These are phyloP conservation scores for Zasmidium citrigriseum DNA, from an alignment of 2,329 filamentous ascomycete genomes.

Conservation along the genomic window DNA sequence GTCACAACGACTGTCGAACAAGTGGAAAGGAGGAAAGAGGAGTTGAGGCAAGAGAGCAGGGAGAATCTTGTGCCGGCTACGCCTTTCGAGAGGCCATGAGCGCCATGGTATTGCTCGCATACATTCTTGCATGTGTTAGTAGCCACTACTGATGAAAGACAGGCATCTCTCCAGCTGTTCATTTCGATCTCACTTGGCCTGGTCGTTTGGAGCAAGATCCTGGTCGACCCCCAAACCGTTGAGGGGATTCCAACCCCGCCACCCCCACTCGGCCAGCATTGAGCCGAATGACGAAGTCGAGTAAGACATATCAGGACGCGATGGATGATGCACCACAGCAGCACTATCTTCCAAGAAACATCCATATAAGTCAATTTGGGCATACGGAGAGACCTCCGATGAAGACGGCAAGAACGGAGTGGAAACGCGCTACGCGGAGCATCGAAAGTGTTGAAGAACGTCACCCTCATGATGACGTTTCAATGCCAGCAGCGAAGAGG, in stretches of 20 bases:
- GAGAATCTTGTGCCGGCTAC: conserved; percentile 4
- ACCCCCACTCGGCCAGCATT: conserved; percentile 2
- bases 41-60: background rate
- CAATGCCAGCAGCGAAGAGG: background rate
- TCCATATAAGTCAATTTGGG: background rate
- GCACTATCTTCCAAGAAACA: background rate
- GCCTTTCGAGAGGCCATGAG: conserved; percentile 4
- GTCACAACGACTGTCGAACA: conserved; percentile 6
- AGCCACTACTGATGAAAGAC: too few relatives aligned
- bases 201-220: too few relatives aligned
- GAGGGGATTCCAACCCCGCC: background rate
- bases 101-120: background rate
- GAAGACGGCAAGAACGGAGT: background rate
- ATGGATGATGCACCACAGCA: background rate
- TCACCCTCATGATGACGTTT: too few relatives aligned
- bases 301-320: background rate
- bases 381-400: background rate
- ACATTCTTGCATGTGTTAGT: too few relatives aligned
- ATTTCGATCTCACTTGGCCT: too few relatives aligned
- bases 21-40: conserved; percentile 1
- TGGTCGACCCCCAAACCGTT: too few relatives aligned
- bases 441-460: background rate
- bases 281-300: background rate
- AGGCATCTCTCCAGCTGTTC: background rate
- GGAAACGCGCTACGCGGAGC: background rate